These are phyloP conservation scores for Globisporangium orthogonon DNA, from an alignment of 352 stramenopile species.

Conservation along the genomic window DNA sequence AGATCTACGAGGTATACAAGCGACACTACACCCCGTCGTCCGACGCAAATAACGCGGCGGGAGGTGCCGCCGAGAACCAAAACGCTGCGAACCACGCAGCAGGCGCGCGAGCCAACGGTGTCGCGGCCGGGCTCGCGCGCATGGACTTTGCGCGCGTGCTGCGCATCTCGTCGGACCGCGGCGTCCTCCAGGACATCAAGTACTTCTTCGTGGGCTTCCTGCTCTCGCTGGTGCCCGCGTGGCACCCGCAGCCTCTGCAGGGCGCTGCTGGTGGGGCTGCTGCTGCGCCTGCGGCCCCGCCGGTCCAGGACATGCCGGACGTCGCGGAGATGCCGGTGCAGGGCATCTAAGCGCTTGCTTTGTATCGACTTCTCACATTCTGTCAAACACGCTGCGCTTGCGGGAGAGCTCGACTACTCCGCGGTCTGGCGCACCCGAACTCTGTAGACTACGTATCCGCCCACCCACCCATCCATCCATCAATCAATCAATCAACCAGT, in stretches of 20 bases:
- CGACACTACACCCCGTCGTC: slow-evolving; percentile 22
- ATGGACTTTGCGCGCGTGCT: slow-evolving; percentile 44
- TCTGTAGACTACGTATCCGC: background rate
- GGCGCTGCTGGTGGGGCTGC: slow-evolving; percentile 15
- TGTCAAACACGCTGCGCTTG: background rate
- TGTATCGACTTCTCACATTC: too few relatives aligned
- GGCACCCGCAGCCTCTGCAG: slow-evolving; percentile 58
- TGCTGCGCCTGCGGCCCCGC: slow-evolving; percentile 6
- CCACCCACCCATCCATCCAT: too few relatives aligned
- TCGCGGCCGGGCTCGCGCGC: slow-evolving; percentile 10
- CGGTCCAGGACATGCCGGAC: slow-evolving; percentile 36
- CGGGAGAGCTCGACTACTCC: too few relatives aligned
- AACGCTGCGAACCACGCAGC: slow-evolving; percentile 4
- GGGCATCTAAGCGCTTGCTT: slow-evolving; percentile 46
- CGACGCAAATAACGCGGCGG: slow-evolving; percentile 7
- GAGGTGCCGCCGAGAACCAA: slow-evolving; percentile 8
- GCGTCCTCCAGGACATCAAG: slow-evolving; percentile 66
- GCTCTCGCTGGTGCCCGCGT: slow-evolving; percentile 71
- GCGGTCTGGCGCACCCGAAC: background rate
- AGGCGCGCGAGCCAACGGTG: slow-evolving; percentile 19
- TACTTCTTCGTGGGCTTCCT: slow-evolving; percentile 74
- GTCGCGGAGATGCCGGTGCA: slow-evolving; percentile 54
- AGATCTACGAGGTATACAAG: slow-evolving; percentile 72
- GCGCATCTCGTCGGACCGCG: slow-evolving; percentile 66
- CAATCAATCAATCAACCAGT: too few relatives aligned